Percentiles rank a stretch among this genome's conserved stretches.
Evolutionary conservation across 2,329 filamentous ascomycete genomes (phyloP).

Genomic region (Epichloe amarillans): DNA sequence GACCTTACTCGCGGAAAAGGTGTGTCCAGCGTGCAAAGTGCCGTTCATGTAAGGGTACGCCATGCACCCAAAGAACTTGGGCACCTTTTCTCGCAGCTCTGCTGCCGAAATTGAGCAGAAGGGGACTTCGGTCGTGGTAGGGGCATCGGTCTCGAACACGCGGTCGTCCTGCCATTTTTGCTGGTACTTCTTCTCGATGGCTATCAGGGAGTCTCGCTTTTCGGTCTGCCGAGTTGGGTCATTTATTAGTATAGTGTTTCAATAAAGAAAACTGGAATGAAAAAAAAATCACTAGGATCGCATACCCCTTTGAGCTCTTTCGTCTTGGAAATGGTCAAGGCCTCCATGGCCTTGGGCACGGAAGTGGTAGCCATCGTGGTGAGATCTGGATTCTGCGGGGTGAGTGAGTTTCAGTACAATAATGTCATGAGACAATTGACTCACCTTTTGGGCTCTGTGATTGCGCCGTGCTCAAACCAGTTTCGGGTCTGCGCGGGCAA

Average conservation of each 20-base stretch:
- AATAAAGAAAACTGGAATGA: neutral
- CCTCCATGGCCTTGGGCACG: constrained; percentile 36
- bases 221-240: constrained; percentile 47
- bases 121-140: constrained; percentile 63
- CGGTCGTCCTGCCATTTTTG: constrained; percentile 37
- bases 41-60: constrained; percentile 65
- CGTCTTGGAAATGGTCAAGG: constrained; percentile 40
- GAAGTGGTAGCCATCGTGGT: constrained; percentile 28
- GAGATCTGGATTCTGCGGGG: neutral
- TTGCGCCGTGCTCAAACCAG: constrained; percentile 4
- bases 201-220: constrained; percentile 71
- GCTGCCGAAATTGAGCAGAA: constrained; percentile 58
- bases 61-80: constrained; percentile 72
- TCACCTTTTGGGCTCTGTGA: constrained; percentile 3
- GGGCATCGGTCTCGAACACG: constrained; percentile 79
- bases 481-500: constrained; percentile 9
- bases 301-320: constrained; percentile 47
- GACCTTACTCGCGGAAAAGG: constrained; percentile 82
- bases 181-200: constrained; percentile 86
- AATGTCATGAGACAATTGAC: neutral
- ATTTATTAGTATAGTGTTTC: neutral
- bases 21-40: constrained; percentile 79
- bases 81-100: constrained; percentile 65
- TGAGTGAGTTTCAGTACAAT: neutral
- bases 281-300: constrained; percentile 4